Percentiles rank a stretch among this genome's conserved stretches.
Conservation (phyloP, 345 rosid species). For the Euphorbia lathyris region DNA sequence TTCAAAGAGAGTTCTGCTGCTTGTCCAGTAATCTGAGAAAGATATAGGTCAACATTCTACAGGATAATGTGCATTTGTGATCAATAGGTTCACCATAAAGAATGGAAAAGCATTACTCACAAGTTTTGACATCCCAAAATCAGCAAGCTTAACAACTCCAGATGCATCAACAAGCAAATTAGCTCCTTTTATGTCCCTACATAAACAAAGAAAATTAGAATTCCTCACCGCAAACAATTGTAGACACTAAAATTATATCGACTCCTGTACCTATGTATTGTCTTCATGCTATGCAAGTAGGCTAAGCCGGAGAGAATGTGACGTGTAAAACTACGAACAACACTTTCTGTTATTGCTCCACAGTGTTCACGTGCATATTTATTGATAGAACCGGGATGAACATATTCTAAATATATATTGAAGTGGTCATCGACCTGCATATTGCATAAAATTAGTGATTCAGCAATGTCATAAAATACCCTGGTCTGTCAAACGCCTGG, state of each 20-base stretch:
- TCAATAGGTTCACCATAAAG: not conserved
- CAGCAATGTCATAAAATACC: conserved; percentile 13
- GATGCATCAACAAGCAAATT: conserved; percentile 94
- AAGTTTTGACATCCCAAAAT: conserved; percentile 98
- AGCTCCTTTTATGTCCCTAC: conserved; percentile 97
- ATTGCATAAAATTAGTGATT: conserved; percentile 14
- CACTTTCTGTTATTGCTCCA: conserved; percentile 88
- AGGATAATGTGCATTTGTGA: not conserved
- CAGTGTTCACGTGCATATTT: conserved; percentile 82
- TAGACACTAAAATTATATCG: not conserved
- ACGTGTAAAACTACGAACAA: conserved; percentile 87
- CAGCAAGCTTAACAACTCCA: conserved; percentile 95
- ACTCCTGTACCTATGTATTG: conserved; percentile 69
- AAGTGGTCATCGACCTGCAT: conserved; percentile 74
- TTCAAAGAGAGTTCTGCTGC: conserved; percentile 83
- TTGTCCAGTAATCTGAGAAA: conserved; percentile 80
- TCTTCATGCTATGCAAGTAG: conserved; percentile 82
- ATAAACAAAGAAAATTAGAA: conserved; percentile 18
- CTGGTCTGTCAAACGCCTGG: conserved; percentile 5
- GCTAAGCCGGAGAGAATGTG: conserved; percentile 91
- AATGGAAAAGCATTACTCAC: conserved; percentile 41
- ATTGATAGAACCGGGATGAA: conserved; percentile 95
- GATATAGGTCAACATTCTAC: conserved; percentile 13
- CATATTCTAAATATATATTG: conserved; percentile 86
- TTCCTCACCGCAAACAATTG: conserved; percentile 18